Evolutionary conservation across 2,329 filamentous ascomycete species (phyloP), one percentile per base, ranked within the genome.

Genomic region (Fusarium irregulare): DNA sequence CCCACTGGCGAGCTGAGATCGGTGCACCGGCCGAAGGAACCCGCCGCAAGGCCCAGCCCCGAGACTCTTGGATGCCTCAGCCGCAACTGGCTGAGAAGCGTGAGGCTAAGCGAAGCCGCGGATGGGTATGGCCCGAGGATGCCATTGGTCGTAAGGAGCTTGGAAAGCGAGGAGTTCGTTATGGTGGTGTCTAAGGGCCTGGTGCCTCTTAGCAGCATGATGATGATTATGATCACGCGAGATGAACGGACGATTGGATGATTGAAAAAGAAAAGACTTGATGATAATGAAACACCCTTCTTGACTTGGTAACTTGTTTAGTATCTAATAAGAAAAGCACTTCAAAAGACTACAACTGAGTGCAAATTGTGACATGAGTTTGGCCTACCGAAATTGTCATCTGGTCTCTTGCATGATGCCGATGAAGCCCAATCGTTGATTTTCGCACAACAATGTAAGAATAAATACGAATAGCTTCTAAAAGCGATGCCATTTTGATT

Each of bases 51-150:
- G 89, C 89, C 55, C 80, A 90, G 27, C 83, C 89, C n/a, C 85
- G 91, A 44, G 92, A 94, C 79, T 81, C 82, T 23, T 94, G 92
- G 92, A 93, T 94, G 81, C 91, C 92, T 12, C 89, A 84, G 82
- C 89, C 88, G 53, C 92, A 90, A 83, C 84, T 88, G 73, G 90
- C 86, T 32, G 91, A 92, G 87, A 96, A 92, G 89, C 83, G 88
- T 61, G 90, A 92, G 80, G 90, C 91, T 21, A 94, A 93, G 87
- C 81, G 91, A 23, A 85, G 87, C 4, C 82, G 92, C 30, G 92
- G 92, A 0, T 94, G 92, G 92, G 87, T 93, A 1, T 86, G 89
- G 81, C 92, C 92, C 2, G 91, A 94, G 75, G 92, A 94, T 74
- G 84, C 89, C 5, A 83, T 94, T 13, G 89, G 89, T 11, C 85